Percentiles rank a stretch among this genome's conserved stretches.
Evolutionary conservation across 1,284 basidiomycete species (phyloP).

Genomic region (Fomes fomentarius): DNA sequence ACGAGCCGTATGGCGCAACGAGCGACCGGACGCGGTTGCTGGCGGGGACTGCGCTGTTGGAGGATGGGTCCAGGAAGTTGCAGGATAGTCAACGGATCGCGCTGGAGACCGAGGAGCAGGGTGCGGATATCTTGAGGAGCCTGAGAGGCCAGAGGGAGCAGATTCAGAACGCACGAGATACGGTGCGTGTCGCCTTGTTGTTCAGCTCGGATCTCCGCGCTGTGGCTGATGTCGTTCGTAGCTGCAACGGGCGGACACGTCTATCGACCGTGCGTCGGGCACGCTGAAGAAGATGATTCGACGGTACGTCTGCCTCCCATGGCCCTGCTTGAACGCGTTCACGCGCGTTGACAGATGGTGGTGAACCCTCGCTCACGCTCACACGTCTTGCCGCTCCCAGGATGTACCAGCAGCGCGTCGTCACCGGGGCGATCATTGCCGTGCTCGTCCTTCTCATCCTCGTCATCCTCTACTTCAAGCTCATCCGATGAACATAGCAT

Average conservation of each 20-base stretch:
- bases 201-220: neutral
- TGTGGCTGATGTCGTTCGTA: constrained; percentile 28
- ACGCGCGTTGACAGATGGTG: constrained; percentile 36
- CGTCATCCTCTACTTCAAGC: constrained; percentile 75
- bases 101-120: constrained; percentile 95
- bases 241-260: constrained; percentile 71
- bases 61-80: constrained; percentile 81
- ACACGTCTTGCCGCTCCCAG: constrained; percentile 38
- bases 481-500: constrained; percentile 39
- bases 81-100: constrained; percentile 93
- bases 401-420: constrained; percentile 81
- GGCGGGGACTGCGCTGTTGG: constrained; percentile 72
- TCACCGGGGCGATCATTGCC: constrained; percentile 70
- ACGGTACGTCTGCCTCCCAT: constrained; percentile 36
- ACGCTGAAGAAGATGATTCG: constrained; percentile 80
- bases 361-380: constrained; percentile 33
- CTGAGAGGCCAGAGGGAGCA: constrained; percentile 91
- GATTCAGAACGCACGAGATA: constrained; percentile 92
- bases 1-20: constrained; percentile 74
- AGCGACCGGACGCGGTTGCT: constrained; percentile 81
- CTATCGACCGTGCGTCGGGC: constrained; percentile 73
- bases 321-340: neutral
- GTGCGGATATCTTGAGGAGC: constrained; percentile 89
- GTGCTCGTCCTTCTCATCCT: constrained; percentile 72
- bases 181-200: constrained; percentile 59